Base-by-base conservation (phyloP, 768 basidiomycete genomes). In the Mycena pura region DNA sequence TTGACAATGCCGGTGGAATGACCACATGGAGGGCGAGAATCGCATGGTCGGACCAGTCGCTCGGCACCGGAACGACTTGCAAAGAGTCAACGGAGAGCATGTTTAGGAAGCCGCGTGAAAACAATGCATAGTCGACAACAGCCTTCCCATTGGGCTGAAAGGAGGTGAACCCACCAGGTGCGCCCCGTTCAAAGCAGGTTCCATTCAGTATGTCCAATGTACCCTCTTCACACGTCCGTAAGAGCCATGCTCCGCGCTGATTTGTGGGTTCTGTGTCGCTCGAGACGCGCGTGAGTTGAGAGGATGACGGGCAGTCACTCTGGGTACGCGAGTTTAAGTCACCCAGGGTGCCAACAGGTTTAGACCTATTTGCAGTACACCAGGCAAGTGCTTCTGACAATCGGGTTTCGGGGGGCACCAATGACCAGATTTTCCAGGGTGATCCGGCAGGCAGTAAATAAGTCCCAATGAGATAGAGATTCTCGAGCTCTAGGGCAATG, bases 191-290 rank as follows among this genome's bases (percentile, higher is more conserved):
- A 10, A 38, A 19, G 3, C 0, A 9, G 1, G 55, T 38, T 0
- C 55, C 55, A 14, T 57, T 57, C 2, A 57, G 25, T 7, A 57
- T 57, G 5, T 25, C 22, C 44, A 57, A 24, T 3, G n/a, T 32
- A 9, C n/a, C 22, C 13, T 57, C 55, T 13, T 39, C 15, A 27
- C 55, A 57, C 3, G 13, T 21, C 2, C 28, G 2, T 2, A 57
- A 45, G 3, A 57, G 17, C 45, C 44, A 57, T n/a, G 3, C 22
- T 9, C 55, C 55, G 1, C 55, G 31, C 13, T 31, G 8, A 19
- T 57, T 57, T 3, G 34, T 6, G 22, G 2, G 14, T 1, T 5
- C 9, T 9, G 9, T 36, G 21, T 57, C 55, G 14, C 0, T 15
- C 1, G 55, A 57, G 0, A 4, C 6, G 5, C 55, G 45, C 0